Evolutionary conservation across 73 alveolate genomes (phyloP).

Genomic region (Paramecium sexaurelia): DNA sequence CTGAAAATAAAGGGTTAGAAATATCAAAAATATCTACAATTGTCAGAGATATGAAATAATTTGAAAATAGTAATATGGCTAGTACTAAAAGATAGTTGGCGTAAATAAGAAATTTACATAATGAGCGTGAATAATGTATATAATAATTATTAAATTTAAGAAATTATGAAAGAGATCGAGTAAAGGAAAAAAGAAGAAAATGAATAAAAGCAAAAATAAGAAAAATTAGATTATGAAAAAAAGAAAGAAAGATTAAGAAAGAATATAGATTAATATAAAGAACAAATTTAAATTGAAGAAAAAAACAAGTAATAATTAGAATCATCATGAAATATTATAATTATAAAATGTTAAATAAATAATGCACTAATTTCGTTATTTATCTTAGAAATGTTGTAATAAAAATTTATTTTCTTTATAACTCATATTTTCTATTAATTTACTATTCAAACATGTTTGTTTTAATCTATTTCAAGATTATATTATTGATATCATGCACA

Average conservation of each 20-base stretch:
- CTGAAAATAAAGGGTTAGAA: neutral
- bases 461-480: neutral
- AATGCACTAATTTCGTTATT: neutral
- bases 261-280: neutral
- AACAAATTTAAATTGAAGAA: neutral
- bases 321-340: neutral
- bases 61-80: neutral
- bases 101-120: neutral
- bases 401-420: too few species aligned
- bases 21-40: neutral
- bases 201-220: neutral
- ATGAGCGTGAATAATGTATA: neutral
- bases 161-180: neutral
- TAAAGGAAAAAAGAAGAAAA: neutral
- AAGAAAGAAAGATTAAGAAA: constrained; percentile 26
- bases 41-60: constrained; percentile 25
- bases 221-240: neutral
- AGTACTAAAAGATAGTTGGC: neutral
- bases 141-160: neutral
- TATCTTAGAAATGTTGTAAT: too few species aligned
- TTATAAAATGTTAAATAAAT: neutral
- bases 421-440: neutral
- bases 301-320: neutral
- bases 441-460: too few species aligned
- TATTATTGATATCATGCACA: neutral